Evolutionary conservation across 352 stramenopile species (phyloP).

Genomic region (Phytophthora sp.): DNA sequence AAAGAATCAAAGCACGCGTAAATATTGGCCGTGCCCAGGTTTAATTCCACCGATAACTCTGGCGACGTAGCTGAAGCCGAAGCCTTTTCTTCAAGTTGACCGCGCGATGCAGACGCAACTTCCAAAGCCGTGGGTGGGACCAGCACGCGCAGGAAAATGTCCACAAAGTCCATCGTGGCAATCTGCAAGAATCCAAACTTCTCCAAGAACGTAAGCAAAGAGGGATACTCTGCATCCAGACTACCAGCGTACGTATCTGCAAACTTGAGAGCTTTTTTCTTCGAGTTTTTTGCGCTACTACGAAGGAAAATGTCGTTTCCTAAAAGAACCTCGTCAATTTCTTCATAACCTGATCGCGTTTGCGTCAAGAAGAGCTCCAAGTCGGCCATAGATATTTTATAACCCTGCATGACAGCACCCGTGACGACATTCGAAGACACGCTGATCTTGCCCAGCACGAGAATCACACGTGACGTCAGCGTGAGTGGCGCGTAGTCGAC

Average conservation of each 20-base stretch:
- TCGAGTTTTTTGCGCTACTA: conserved; percentile 20
- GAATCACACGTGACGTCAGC: conserved; percentile 70
- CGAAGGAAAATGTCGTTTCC: conserved; percentile 71
- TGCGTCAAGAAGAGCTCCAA: conserved; percentile 78
- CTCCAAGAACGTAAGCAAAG: conserved; percentile 79
- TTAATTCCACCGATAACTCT: conserved; percentile 84
- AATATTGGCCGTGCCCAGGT: conserved; percentile 84
- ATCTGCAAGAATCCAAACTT: conserved; percentile 86
- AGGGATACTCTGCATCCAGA: conserved; percentile 58
- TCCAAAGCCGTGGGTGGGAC: conserved; percentile 48
- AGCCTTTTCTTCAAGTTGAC: conserved; percentile 42
- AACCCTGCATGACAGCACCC: conserved; percentile 85
- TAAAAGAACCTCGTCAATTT: conserved; percentile 71
- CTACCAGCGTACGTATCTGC: conserved; percentile 31
- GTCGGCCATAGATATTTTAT: conserved; percentile 81
- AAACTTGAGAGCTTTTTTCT: conserved; percentile 59
- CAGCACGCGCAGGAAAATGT: conserved; percentile 80
- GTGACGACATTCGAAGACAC: conserved; percentile 89
- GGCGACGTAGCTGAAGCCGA: conserved; percentile 49
- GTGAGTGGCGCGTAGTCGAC: conserved; percentile 79
- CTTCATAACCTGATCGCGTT: conserved; percentile 62
- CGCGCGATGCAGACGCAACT: conserved; percentile 14
- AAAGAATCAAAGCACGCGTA: conserved; percentile 92
- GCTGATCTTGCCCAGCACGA: conserved; percentile 75
- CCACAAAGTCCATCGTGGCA: conserved; percentile 84